A percentile compares a stretch with the other conserved stretches of the same genome.
Conservation (phyloP, 306 rosid species). For the Cucurbita moschata region DNA sequence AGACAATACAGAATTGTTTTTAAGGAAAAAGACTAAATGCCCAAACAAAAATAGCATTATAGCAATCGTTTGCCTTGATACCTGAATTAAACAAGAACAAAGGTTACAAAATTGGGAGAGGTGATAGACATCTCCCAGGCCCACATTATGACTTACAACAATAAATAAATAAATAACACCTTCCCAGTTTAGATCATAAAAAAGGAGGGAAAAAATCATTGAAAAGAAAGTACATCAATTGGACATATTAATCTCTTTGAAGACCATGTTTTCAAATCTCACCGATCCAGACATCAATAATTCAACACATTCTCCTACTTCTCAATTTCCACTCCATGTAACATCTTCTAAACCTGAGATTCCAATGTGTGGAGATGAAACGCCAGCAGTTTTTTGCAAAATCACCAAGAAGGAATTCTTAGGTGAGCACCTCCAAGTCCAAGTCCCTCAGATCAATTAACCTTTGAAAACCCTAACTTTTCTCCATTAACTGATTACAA, state of each 20-base stretch:
- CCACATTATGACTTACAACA: neutral
- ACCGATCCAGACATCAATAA: neutral
- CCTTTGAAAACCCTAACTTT: neutral
- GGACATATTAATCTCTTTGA: neutral
- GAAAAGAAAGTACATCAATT: neutral
- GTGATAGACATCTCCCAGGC: neutral
- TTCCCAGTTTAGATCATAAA: neutral
- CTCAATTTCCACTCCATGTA: neutral
- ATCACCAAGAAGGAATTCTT: neutral
- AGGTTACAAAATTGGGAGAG: neutral
- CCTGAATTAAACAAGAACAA: neutral
- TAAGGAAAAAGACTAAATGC: neutral
- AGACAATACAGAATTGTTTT: no score
- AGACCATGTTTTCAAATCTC: neutral
- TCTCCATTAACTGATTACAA: neutral
- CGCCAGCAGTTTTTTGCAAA: neutral
- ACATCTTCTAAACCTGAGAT: neutral
- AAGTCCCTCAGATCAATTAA: neutral
- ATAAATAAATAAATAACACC: neutral
- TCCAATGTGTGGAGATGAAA: neutral
- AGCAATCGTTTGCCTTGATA: neutral
- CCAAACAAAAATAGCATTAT: neutral
- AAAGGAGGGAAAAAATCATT: neutral
- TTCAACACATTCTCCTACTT: neutral
- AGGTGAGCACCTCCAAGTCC: neutral